Percentiles rank a stretch among this genome's conserved stretches.
Conservation (phyloP, 257 asterid species). For the Lantana camara region DNA sequence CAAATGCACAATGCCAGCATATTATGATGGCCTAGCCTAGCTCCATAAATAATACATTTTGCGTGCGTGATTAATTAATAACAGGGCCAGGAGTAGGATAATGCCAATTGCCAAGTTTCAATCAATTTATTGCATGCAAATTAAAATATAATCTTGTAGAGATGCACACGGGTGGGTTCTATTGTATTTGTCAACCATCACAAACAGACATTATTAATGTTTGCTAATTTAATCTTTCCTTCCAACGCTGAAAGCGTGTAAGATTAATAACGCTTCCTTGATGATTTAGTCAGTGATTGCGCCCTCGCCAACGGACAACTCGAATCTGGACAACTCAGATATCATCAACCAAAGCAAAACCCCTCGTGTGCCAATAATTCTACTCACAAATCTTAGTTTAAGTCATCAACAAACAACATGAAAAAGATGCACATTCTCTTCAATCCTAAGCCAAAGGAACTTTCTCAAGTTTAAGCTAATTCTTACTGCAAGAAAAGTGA, state of each 20-base stretch:
- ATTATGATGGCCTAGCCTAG: too few relatives aligned
- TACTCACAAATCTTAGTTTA: background rate
- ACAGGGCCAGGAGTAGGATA: too few relatives aligned
- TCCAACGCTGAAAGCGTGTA: slow-evolving; percentile 6
- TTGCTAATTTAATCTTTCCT: background rate
- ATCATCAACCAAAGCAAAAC: slow-evolving; percentile 14
- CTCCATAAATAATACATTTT: too few relatives aligned
- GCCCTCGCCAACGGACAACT: slow-evolving; percentile 19
- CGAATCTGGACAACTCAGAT: slow-evolving; percentile 30
- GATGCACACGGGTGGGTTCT: slow-evolving; percentile 29
- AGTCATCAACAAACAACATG: slow-evolving; percentile 1
- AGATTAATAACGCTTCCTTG: too few relatives aligned
- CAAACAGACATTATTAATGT: slow-evolving; percentile 19
- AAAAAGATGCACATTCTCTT: background rate
- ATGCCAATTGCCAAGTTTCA: too few relatives aligned
- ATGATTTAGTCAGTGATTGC: slow-evolving; percentile 32
- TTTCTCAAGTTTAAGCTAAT: background rate
- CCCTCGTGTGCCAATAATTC: slow-evolving; percentile 28
- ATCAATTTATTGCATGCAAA: too few relatives aligned
- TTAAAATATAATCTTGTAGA: slow-evolving; percentile 24
- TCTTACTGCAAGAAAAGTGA: too few relatives aligned
- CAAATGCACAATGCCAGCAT: too few relatives aligned
- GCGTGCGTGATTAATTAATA: too few relatives aligned
- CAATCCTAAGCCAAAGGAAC: background rate
- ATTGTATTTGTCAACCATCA: background rate